Conservation (phyloP, 1,284 basidiomycete genomes). For the Moniliophthora roreri region DNA sequence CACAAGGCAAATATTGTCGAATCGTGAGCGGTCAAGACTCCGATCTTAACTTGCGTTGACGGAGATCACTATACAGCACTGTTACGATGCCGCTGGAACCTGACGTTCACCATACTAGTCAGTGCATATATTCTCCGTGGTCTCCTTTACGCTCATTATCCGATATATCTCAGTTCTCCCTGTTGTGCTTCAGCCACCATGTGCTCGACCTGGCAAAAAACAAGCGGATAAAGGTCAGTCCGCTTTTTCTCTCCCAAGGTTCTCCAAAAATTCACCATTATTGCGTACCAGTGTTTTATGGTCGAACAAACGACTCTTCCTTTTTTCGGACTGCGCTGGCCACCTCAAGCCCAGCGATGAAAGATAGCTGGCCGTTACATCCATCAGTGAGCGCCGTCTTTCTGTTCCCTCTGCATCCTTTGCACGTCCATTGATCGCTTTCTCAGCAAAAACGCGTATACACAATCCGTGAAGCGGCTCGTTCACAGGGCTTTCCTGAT, state of each 20-base stretch:
- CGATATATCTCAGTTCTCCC: conserved; percentile 39
- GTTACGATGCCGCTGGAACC: conserved; percentile 47
- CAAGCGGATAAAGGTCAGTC: conserved; percentile 22
- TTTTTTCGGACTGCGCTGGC: conserved; percentile 65
- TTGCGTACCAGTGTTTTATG: conserved; percentile 45
- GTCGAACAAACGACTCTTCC: conserved; percentile 46
- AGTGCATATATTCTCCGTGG: too few relatives aligned
- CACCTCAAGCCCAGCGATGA: conserved; percentile 43
- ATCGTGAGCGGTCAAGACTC: conserved; percentile 37
- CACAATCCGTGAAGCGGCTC: conserved; percentile 62
- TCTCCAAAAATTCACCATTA: background rate
- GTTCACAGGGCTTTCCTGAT: conserved; percentile 75
- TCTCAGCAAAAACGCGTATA: conserved; percentile 64
- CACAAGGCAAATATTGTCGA: conserved; percentile 45
- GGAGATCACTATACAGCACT: conserved; percentile 34
- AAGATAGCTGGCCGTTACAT: conserved; percentile 55
- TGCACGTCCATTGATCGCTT: background rate
- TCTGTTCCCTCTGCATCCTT: background rate
- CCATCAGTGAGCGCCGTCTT: conserved; percentile 45
- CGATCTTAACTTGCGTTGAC: background rate
- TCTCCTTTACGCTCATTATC: background rate
- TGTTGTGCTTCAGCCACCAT: conserved; percentile 30
- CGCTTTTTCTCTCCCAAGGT: conserved; percentile 2
- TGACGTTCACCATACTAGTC: conserved; percentile 47
- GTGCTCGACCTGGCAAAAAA: conserved; percentile 27